Base-by-base conservation (phyloP, 345 rosid species). In the Luvunga scandens region DNA sequence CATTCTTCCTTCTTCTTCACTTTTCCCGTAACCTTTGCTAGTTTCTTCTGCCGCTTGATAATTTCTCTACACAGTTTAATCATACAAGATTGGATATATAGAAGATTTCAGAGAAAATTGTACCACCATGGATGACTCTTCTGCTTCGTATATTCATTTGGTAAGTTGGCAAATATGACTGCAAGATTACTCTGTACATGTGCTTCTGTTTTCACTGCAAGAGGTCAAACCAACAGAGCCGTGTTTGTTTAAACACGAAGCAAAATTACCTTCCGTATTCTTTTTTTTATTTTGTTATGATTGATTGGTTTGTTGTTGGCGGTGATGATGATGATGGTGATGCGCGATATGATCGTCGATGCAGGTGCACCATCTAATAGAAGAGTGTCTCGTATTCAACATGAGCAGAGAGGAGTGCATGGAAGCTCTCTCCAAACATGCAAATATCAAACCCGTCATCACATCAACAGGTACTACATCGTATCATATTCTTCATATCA, bases 301-400 rank as follows among this genome's bases (percentile, higher is more conserved):
- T 5, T 31, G 28, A 33, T 50, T 66, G 72, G 28, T 75, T 64
- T 61, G 3, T 8, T 66, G 34, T 12, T 53, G 50, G 0, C 50
- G 42, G 8, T 31, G 19, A 22, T 45, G 59, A 16, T 75, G 50
- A 4, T 13, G 30, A 50, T 48, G 70, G 27, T 4, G 31, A 39
- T 25, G 57, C 36, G 53, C 60, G 48, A 3, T 12, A 3, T 42
- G 50, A 42, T 42, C 50, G 50, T 42, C 4, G 24, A 45, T 75
- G 82, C 80, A 95, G 98, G 98, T 95, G 79, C 98, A 95, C 77
- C 97, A 84, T 85, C 89, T 95, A 50, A 95, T 95, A 73, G 98
- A 95, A 82, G 92, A 93, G 83, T 95, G 98, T 71, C 82, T 95
- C 19, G n/a, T 93, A 28, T 92, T 93, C 87, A 91, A 90, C 86